Percentiles rank a stretch among this genome's conserved stretches.
phyloP scores from a whole-genome alignment of 495 filamentous ascomycete species.

The Xylaria castorea region DNA sequence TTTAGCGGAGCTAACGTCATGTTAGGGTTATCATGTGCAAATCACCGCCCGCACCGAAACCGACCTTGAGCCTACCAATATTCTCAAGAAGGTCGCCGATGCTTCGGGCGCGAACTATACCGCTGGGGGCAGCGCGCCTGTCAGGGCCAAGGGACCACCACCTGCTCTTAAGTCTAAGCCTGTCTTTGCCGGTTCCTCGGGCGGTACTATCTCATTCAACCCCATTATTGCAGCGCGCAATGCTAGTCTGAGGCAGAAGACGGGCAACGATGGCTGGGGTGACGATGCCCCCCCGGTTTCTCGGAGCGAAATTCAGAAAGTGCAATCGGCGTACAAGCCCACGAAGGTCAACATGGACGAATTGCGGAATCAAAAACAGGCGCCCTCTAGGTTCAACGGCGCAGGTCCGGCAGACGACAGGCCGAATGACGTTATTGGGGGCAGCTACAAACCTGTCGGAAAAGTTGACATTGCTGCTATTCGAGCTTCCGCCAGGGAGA shows the following conservation, averaged over 20 bases:
- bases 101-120: constrained; percentile 96
- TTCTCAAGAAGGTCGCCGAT: constrained; percentile 93
- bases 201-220: constrained; percentile 68
- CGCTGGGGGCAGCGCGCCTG: constrained; percentile 59
- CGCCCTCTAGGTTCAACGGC: constrained; percentile 62
- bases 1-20: constrained; percentile 43
- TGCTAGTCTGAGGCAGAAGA: constrained; percentile 45
- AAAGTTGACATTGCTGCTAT: constrained; percentile 96
- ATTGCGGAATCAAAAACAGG: constrained; percentile 70
- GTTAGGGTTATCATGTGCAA: constrained; percentile 89
- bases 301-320: constrained; percentile 88
- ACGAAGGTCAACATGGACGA: constrained; percentile 90
- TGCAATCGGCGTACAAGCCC: constrained; percentile 88
- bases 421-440: constrained; percentile 72
- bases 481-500: constrained; percentile 74
- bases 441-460: constrained; percentile 94
- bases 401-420: constrained; percentile 46
- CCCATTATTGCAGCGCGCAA: constrained; percentile 63
- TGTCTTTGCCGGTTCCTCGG: constrained; percentile 79
- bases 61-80: constrained; percentile 84
- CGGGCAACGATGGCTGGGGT: constrained; percentile 86
- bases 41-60: constrained; percentile 90
- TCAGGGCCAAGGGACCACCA: constrained; percentile 60
- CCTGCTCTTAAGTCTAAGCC: constrained; percentile 84
- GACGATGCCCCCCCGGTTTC: constrained; percentile 90